Evolutionary conservation across 1,139 yeast genomes (phyloP), one percentile per base, ranked within the genome.

Genomic region (Pichia kudriavzevii): DNA sequence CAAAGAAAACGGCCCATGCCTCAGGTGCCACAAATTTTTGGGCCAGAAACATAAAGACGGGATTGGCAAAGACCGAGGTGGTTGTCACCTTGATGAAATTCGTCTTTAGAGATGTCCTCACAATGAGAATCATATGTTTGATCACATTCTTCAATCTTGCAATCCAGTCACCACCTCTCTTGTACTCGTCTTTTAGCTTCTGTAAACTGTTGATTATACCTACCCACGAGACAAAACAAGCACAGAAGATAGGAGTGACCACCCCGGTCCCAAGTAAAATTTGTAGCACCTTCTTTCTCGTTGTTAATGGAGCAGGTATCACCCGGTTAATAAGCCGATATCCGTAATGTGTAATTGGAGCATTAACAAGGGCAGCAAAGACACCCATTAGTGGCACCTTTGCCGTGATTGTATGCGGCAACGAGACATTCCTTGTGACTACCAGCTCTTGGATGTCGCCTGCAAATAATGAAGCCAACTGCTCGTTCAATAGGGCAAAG

Each of bases 1-100:
- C 77, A 63, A 83, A 83, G 60, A 82, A 82, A 2, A 84, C 84
- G 7, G 83, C 85, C 95, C 95, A 85, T 31, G 80, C 69, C 45
- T 79, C 77, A 11, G 85, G 85, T 13, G 74, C 70, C 22, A 85
- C 55, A 52, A 70, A 80, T 39, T 67, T 74, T 55, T 85, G 95
- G n/a, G 95, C 94, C 36, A 80, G 47, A 1, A 75, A 62, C 52
- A 82, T 59, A 6, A 80, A 70, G 13, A 75, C 50, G 10, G 82
- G 77, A 23, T 83, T 75, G 7, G 85, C 71, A 28, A 74, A 52
- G 66, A 83, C 72, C 10, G 85, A 74, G 7, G 81, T 66, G 47
- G 68, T 72, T 47, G 79, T 62, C n/a, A 81, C 77, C 5, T 72
- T 62, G 42, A 66, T 50, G 45, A 75, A 70, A 35, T 75, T 75